These are phyloP conservation scores for Zasmidium citrigriseum DNA, from an alignment of 2,329 filamentous ascomycete genomes.

Conservation along the genomic window DNA sequence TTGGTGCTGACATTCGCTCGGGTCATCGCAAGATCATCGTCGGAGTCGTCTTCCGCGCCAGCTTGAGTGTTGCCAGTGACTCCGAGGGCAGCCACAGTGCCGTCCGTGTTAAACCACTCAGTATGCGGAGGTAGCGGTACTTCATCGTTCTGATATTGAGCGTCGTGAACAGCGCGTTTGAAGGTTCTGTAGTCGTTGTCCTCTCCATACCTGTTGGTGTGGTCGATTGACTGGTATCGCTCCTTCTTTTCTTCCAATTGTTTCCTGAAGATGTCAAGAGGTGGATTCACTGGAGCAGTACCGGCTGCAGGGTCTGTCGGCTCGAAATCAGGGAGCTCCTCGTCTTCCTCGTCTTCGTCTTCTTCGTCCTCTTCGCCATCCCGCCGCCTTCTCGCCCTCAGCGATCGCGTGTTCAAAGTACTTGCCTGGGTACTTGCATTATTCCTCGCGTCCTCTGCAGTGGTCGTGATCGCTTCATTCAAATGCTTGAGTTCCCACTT, in stretches of 20 bases:
- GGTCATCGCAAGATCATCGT: constrained; percentile 69
- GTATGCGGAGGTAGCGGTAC: constrained; percentile 57
- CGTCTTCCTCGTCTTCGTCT: constrained; percentile 39
- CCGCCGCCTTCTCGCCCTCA: constrained; percentile 20
- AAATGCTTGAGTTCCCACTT: constrained; percentile 49
- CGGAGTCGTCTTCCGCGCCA: constrained; percentile 50
- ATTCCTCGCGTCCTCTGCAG: constrained; percentile 41
- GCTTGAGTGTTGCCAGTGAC: constrained; percentile 34
- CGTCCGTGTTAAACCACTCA: constrained; percentile 62
- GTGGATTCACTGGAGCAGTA: constrained; percentile 38
- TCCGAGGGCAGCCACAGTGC: constrained; percentile 45
- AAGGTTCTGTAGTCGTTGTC: constrained; percentile 64
- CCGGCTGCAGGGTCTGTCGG: constrained; percentile 41
- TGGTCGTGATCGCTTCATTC: constrained; percentile 44
- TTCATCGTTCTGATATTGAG: constrained; percentile 55
- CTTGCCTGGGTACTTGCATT: constrained; percentile 39
- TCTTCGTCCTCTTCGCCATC: constrained; percentile 25
- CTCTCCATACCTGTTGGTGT: constrained; percentile 53
- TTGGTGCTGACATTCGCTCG: constrained; percentile 65
- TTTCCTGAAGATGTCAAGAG: constrained; percentile 39
- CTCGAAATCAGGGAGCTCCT: constrained; percentile 42
- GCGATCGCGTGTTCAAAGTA: constrained; percentile 34
- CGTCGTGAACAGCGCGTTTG: constrained; percentile 63
- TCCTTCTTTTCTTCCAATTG: constrained; percentile 44
- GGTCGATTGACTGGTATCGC: constrained; percentile 42